Evolutionary conservation across 352 stramenopile species (phyloP), one percentile per base, ranked within the genome.

Genomic region (Globisporangium paddicum): DNA sequence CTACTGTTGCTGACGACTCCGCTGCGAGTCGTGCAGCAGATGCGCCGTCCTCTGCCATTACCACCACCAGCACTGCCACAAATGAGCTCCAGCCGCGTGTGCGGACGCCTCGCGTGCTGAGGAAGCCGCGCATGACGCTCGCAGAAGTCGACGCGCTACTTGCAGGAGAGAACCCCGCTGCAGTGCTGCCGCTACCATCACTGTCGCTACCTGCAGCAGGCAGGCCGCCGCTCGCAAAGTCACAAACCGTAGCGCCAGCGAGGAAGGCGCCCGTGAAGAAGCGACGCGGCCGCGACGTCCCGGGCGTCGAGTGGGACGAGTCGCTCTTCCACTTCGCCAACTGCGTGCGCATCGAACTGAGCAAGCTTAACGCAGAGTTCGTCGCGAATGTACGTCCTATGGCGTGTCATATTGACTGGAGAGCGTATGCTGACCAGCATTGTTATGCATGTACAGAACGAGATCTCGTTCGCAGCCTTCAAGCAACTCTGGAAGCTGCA

Each of bases 401-500:
- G 2, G 14, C 32, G 13, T 13, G n/a, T 32, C 2, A 5, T 35
- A 14, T 35, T 23, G 23, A 28, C 21, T 30, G 14, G 10, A 3
- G 4, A 11, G n/a, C 16, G 10, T 48, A 10, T 21, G 23, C 8
- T 67, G 37, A 26, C 13, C 10, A n/a, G n/a, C 14, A 32, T 55
- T 44, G 23, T n/a, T n/a, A n/a, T n/a, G n/a, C n/a, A n/a, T n/a
- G n/a, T n/a, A n/a, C 46, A 81, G 67, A 60, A 64, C 0, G 47
- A 66, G 0, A 46, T 80, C 19, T 61, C 58, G 5, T 87, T 87
- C 44, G 28, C 58, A 0, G 55, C 55, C 8, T 90, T 72, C 56
- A 88, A 89, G 65, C 50, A 58, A 21, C 68, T 83, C 23, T 90
- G 81, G 81, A 32, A 10, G 2, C 56, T 70, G 23, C 46, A 55